These are phyloP conservation scores for Xylaria sp. DNA, from an alignment of 495 filamentous ascomycete genomes.

Conservation along the genomic window DNA sequence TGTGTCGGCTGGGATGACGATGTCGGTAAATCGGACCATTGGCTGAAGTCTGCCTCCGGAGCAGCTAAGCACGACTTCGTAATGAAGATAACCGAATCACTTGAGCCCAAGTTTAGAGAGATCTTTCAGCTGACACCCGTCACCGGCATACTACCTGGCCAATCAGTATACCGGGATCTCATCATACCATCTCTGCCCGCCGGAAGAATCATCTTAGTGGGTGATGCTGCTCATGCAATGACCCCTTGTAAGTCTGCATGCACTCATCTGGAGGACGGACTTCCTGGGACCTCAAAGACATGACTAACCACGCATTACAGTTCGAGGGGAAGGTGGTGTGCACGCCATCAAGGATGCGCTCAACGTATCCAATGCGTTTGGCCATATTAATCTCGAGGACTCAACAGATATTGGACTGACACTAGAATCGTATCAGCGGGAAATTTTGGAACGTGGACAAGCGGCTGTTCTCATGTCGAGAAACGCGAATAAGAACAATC, in stretches of 20 bases:
- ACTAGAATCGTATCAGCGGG: constrained; percentile 35
- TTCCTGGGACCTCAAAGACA: background rate
- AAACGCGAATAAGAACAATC: constrained; percentile 9
- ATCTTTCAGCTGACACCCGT: constrained; percentile 32
- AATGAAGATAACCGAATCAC: constrained; percentile 19
- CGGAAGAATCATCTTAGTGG: constrained; percentile 59
- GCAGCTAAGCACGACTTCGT: constrained; percentile 34
- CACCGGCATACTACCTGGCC: constrained; percentile 14
- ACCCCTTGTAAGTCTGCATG: constrained; percentile 59
- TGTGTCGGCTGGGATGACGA: constrained; percentile 29
- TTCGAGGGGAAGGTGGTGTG: constrained; percentile 54
- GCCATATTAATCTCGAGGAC: background rate
- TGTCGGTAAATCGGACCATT: constrained; percentile 33
- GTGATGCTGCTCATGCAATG: constrained; percentile 71
- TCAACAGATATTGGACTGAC: background rate
- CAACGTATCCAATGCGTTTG: constrained; percentile 30
- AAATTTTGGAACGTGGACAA: constrained; percentile 18
- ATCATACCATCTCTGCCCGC: constrained; percentile 31
- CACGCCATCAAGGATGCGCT: constrained; percentile 52
- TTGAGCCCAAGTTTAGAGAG: constrained; percentile 34
- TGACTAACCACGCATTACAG: constrained; percentile 33
- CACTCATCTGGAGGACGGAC: background rate
- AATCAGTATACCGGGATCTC: constrained; percentile 32
- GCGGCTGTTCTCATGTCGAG: constrained; percentile 15
- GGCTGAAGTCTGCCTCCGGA: constrained; percentile 32